Percentiles rank a stretch among this genome's conserved stretches.
Evolutionary conservation across 139 green algal genomes (phyloP).

Genomic region (Picocystis salinarum): DNA sequence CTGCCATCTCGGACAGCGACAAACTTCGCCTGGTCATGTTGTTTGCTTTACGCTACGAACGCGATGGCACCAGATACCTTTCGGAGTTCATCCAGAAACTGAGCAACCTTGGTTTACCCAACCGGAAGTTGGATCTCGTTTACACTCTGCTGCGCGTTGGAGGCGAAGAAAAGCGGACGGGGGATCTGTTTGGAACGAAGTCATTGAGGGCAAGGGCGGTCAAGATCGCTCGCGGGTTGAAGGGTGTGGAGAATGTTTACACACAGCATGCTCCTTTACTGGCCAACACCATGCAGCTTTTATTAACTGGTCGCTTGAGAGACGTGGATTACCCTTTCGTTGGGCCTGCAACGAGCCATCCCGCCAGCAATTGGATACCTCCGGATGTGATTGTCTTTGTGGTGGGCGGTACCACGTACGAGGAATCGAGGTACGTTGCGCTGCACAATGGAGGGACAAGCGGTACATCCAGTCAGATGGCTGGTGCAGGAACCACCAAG

Average conservation of each 20-base stretch:
- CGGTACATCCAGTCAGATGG: slow-evolving; percentile 15
- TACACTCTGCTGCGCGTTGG: too few relatives aligned
- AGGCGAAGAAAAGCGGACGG: slow-evolving; percentile 31
- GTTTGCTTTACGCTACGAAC: slow-evolving; percentile 76
- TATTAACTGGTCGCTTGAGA: slow-evolving; percentile 41
- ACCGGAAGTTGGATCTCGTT: too few relatives aligned
- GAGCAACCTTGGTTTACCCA: too few relatives aligned
- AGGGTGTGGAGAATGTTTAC: slow-evolving; percentile 84
- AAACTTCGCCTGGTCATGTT: slow-evolving; percentile 60
- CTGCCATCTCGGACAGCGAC: slow-evolving; percentile 22
- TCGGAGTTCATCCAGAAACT: too few relatives aligned
- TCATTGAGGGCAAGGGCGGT: slow-evolving; percentile 13
- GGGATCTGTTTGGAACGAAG: slow-evolving; percentile 65
- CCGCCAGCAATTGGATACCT: slow-evolving; percentile 16
- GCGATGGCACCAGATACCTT: too few relatives aligned
- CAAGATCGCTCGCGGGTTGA: slow-evolving; percentile 15
- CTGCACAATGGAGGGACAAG: slow-evolving; percentile 45
- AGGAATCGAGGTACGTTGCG: slow-evolving; percentile 58
- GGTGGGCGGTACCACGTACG: slow-evolving; percentile 86
- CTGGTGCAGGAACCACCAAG: slow-evolving; percentile 19
- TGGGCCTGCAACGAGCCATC: slow-evolving; percentile 2
- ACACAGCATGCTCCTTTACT: slow-evolving; percentile 82
- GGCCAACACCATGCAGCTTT: slow-evolving; percentile 44
- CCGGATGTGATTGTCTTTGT: slow-evolving; percentile 79
- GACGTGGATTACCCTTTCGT: slow-evolving; percentile 44